Conservation (phyloP, 345 rosid genomes). For the Orychophragmus violaceus region DNA sequence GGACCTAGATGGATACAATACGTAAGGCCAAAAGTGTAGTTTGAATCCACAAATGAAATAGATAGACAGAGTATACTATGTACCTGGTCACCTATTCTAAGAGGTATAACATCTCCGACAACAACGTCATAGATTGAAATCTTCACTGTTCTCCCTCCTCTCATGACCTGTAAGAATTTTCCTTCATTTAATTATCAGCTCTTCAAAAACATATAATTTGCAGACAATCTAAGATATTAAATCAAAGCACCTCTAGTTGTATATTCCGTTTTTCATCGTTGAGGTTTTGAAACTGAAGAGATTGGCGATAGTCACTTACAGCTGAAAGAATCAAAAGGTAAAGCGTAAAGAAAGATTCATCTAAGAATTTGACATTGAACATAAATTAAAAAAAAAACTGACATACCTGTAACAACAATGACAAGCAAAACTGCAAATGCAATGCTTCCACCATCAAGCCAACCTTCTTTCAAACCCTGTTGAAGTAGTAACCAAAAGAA, state of each 20-base stretch:
- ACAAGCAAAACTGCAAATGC: constrained; percentile 93
- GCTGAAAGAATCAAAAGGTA: constrained; percentile 43
- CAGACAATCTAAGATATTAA: not conserved
- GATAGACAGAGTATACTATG: constrained; percentile 9
- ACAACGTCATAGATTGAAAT: constrained; percentile 91
- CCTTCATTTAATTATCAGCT: not conserved
- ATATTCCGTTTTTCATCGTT: constrained; percentile 91
- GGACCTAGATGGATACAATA: constrained; percentile 48
- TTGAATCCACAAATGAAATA: constrained; percentile 8
- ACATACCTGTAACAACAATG: constrained; percentile 86
- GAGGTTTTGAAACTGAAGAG: constrained; percentile 95
- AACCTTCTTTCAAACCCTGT: constrained; percentile 82
- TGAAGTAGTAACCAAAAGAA: constrained; percentile 1
- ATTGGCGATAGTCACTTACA: constrained; percentile 92
- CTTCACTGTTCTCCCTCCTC: constrained; percentile 80
- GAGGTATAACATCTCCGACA: constrained; percentile 93
- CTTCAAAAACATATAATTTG: not conserved
- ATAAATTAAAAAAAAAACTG: not conserved
- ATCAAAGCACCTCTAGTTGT: constrained; percentile 76
- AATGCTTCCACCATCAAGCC: constrained; percentile 99
- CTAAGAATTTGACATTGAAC: not conserved
- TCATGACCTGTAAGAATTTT: constrained; percentile 57
- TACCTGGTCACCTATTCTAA: constrained; percentile 97
- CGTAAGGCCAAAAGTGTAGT: constrained; percentile 1
- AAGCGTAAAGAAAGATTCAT: not conserved